Percentiles rank a stretch among this genome's conserved stretches.
phyloP scores from a whole-genome alignment of 1,139 yeast species.

The Kurtzmaniella quercitrusa region DNA sequence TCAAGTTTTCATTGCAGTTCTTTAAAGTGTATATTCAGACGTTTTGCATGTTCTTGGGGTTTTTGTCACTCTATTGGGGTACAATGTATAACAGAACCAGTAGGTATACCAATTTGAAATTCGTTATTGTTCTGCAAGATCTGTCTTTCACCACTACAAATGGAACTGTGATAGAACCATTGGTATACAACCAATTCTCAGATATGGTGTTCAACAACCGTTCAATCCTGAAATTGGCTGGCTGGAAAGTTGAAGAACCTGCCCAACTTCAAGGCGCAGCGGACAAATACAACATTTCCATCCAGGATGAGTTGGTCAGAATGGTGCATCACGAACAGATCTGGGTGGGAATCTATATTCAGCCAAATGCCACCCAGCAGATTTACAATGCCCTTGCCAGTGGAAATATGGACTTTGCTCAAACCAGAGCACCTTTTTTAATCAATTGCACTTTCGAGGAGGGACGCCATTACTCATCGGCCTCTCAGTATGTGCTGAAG shows the following conservation, averaged over 20 bases:
- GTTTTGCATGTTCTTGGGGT: slow-evolving; percentile 18
- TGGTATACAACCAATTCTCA: slow-evolving; percentile 29
- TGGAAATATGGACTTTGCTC: slow-evolving; percentile 16
- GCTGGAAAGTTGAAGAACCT: slow-evolving; percentile 34
- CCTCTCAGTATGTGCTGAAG: slow-evolving; percentile 37
- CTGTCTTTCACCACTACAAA: slow-evolving; percentile 14
- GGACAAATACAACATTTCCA: slow-evolving; percentile 23
- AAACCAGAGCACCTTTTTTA: slow-evolving; percentile 15
- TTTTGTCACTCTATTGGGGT: slow-evolving; percentile 61
- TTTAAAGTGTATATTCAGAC: slow-evolving; percentile 14
- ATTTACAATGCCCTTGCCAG: slow-evolving; percentile 29
- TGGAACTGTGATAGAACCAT: slow-evolving; percentile 18
- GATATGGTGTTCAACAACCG: slow-evolving; percentile 17
- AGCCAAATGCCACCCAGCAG: slow-evolving; percentile 37
- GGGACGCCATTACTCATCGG: slow-evolving; percentile 49
- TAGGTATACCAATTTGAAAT: slow-evolving; percentile 36
- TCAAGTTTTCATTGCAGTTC: slow-evolving; percentile 9
- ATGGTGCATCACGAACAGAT: slow-evolving; percentile 45
- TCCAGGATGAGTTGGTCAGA: slow-evolving; percentile 29
- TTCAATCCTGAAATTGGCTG: slow-evolving; percentile 20
- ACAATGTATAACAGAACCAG: slow-evolving; percentile 39
- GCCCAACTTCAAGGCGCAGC: slow-evolving; percentile 27
- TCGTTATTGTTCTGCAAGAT: slow-evolving; percentile 48
- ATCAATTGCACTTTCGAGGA: slow-evolving; percentile 43
- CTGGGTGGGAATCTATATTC: slow-evolving; percentile 52